These are phyloP conservation scores for Pinus albicaulis DNA, from an alignment of 75 land plant species.

Conservation along the genomic window DNA sequence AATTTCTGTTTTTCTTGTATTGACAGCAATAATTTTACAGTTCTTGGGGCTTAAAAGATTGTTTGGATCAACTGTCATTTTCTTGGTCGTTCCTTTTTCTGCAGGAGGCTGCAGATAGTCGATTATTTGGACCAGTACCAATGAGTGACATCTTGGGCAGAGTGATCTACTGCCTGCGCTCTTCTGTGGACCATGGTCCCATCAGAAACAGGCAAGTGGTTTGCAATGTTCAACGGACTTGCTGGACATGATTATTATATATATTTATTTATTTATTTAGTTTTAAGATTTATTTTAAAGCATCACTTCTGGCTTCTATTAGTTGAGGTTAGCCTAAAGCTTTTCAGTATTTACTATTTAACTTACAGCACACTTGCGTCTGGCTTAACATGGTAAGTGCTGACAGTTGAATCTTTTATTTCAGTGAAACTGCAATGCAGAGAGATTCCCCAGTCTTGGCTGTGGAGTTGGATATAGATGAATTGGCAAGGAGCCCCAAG, in stretches of 20 bases:
- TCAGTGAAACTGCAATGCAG: conserved; percentile 47
- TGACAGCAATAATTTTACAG: not conserved
- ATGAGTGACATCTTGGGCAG: conserved; percentile 70
- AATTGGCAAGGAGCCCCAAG: conserved; percentile 33
- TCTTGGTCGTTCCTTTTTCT: not conserved
- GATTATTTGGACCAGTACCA: conserved; percentile 75
- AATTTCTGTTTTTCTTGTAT: not conserved
- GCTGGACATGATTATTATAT: not conserved
- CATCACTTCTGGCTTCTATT: not conserved
- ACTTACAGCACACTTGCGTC: not conserved
- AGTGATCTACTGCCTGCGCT: conserved; percentile 70
- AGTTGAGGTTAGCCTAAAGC: not conserved
- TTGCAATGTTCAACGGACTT: not conserved
- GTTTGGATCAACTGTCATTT: not conserved
- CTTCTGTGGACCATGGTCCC: conserved; percentile 75
- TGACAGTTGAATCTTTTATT: not conserved
- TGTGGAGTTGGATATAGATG: conserved; percentile 72
- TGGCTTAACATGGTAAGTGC: not conserved
- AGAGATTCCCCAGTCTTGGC: conserved; percentile 64
- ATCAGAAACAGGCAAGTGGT: conserved; percentile 63
- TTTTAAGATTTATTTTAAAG: not conserved
- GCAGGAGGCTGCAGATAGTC: conserved; percentile 79
- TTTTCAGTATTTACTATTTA: not conserved
- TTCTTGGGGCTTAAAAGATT: not conserved
- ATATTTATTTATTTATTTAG: not conserved